Evolutionary conservation across 1,284 basidiomycete species (phyloP).

Genomic region (Moesziomyces parantarcticus): DNA sequence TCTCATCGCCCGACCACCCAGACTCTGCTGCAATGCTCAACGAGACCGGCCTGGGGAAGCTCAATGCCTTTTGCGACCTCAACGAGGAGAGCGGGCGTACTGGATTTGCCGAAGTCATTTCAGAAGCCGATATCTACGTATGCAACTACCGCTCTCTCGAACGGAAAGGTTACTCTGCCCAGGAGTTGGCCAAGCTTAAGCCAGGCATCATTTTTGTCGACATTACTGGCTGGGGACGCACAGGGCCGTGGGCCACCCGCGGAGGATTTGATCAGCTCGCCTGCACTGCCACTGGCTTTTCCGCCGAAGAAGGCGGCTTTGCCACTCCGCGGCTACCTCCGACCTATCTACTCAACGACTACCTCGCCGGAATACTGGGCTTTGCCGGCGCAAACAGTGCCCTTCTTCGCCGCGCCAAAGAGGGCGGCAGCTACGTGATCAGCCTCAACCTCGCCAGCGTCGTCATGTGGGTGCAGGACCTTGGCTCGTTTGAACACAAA

Average conservation of each 20-base stretch:
- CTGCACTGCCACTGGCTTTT: conserved; percentile 5
- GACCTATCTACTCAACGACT: conserved; percentile 2
- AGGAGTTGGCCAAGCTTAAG: conserved; percentile 1
- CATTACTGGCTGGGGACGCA: background rate
- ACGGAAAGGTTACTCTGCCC: conserved; percentile 2
- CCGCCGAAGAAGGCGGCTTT: conserved; percentile 8
- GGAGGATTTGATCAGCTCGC: conserved; percentile 5
- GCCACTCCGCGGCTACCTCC: background rate
- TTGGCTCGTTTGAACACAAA: background rate
- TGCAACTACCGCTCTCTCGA: conserved; percentile 6
- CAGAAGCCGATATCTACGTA: conserved; percentile 5
- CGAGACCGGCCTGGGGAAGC: conserved; percentile 7
- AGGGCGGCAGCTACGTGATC: conserved; percentile 6
- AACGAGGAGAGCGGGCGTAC: conserved; percentile 2
- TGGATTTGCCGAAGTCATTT: background rate
- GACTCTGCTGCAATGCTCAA: conserved; percentile 7
- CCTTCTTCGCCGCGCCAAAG: conserved; percentile 1
- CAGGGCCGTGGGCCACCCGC: conserved; percentile 1
- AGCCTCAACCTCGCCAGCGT: conserved; percentile 7
- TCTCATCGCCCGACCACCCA: conserved; percentile 1
- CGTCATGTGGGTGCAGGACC: conserved; percentile 7
- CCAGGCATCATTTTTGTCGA: conserved; percentile 5
- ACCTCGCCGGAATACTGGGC: conserved; percentile 2
- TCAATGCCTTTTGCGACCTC: conserved; percentile 5
- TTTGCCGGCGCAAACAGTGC: conserved; percentile 3